phyloP scores from a whole-genome alignment of 2,329 filamentous ascomycete species.

The Trichoderma cornu-damae region DNA sequence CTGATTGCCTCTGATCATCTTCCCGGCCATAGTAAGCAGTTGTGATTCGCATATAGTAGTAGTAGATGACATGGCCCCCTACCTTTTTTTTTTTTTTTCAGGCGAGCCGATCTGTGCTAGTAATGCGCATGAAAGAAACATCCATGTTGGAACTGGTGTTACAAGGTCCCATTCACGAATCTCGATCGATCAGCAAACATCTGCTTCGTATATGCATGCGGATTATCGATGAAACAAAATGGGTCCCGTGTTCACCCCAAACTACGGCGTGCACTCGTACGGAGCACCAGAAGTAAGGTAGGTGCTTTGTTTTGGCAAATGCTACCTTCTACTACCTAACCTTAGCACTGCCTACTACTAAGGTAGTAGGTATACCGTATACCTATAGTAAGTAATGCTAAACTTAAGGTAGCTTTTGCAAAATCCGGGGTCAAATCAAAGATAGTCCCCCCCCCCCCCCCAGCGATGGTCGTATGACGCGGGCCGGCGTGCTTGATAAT shows the following conservation, averaged over 20 bases:
- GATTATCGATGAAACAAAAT: not conserved
- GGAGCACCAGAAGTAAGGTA: too few species aligned
- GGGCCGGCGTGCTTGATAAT: not conserved
- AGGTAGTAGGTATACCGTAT: too few species aligned
- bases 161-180: not conserved
- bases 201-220: not conserved
- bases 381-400: too few species aligned
- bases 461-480: constrained; percentile 1
- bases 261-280: too few species aligned
- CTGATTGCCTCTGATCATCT: too few species aligned
- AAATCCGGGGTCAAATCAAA: not conserved
- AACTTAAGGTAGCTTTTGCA: too few species aligned
- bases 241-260: not conserved
- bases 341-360: too few species aligned
- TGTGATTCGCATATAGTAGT: not conserved
- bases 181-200: not conserved
- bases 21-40: too few species aligned
- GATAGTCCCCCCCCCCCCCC: not conserved
- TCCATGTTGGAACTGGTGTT: not conserved
- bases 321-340: too few species aligned
- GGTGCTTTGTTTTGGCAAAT: too few species aligned
- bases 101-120: not conserved
- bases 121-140: not conserved
- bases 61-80: not conserved
- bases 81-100: too few species aligned